These are phyloP conservation scores for Cyanidioschyzon merolae DNA, from an alignment of 23 red algal species.

Conservation along the genomic window DNA sequence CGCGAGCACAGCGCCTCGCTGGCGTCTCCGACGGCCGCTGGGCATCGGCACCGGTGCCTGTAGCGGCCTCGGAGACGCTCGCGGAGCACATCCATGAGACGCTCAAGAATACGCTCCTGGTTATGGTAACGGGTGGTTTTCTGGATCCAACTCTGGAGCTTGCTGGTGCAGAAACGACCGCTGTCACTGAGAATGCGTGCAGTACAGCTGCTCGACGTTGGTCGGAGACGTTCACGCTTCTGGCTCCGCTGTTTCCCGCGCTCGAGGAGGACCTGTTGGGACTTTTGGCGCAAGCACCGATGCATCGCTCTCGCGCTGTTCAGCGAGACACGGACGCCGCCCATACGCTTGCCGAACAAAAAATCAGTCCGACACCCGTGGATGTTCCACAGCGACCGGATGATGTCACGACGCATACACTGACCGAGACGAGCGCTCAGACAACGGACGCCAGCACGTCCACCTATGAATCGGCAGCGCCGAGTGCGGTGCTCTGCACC, in stretches of 20 bases:
- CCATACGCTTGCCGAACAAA: no score
- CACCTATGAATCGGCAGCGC: no score
- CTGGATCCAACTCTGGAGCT: neutral
- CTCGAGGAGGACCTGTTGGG: constrained; percentile 8
- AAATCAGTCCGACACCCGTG: no score
- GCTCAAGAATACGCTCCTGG: constrained; percentile 78
- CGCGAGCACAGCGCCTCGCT: neutral
- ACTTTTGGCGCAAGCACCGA: neutral
- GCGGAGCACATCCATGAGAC: constrained; percentile 67
- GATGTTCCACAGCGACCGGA: no score
- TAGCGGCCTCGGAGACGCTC: constrained; percentile 27
- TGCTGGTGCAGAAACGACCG: neutral
- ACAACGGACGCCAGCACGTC: no score
- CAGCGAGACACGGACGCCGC: no score
- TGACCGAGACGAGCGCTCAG: no score
- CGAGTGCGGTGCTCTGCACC: no score
- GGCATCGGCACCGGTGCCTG: neutral
- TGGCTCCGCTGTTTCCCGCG: constrained; percentile 1
- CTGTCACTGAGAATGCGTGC: neutral
- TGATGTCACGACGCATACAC: no score
- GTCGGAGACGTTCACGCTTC: neutral
- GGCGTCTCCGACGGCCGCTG: constrained; percentile 8
- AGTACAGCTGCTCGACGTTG: neutral
- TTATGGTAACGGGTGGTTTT: constrained; percentile 57
- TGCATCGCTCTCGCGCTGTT: no score